Evolutionary conservation across 1,284 basidiomycete genomes (phyloP), one percentile per base, ranked within the genome.

Genomic region (Apiotrichum porosum): DNA sequence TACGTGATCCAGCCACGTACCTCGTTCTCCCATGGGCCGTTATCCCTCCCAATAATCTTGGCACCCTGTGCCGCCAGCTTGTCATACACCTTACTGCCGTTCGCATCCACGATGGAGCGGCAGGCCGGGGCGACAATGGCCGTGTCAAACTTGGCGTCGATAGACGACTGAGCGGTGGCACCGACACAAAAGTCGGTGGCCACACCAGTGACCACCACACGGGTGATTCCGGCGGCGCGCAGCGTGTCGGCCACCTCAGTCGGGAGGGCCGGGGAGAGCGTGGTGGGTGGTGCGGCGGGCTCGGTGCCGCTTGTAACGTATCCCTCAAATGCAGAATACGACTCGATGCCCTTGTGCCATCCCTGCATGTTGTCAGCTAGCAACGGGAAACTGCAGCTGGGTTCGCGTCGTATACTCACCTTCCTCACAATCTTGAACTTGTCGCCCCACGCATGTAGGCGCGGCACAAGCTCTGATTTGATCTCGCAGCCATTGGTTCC

Each of bases 111-210:
- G 30, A 70, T 62, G 1, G 56, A 61, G 15, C 60, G 46, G 3
- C 57, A 52, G 4, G 52, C 64, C 10, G 62, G 54, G 2, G 42
- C 51, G 18, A 66, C 34, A 2, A 70, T 26, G 19, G 56, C 34
- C 3, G 62, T 63, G 10, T 54, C 17, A 47, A 67, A 63, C 4
- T 54, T 47, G 4, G 52, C 48, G 19, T 40, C 40, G 18, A 68
- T 22, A 6, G 60, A 54, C 8, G 63, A 60, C 15, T 52, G 39
- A 12, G 65, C 60, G 2, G 68, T 66, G 32, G 56, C 51, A 2
- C 47, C 17, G 9, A 68, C 59, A 37, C 83, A 84, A 57, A 79
- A 83, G 61, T 84, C 83, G 15, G 80, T 79, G 35, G 83, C 83
- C 17, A 85, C 69, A 4, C 83, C 83, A 1, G 74, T 75, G 5